These are phyloP conservation scores for Botrytis medusae DNA, from an alignment of 2,329 filamentous ascomycete species.

Conservation along the genomic window DNA sequence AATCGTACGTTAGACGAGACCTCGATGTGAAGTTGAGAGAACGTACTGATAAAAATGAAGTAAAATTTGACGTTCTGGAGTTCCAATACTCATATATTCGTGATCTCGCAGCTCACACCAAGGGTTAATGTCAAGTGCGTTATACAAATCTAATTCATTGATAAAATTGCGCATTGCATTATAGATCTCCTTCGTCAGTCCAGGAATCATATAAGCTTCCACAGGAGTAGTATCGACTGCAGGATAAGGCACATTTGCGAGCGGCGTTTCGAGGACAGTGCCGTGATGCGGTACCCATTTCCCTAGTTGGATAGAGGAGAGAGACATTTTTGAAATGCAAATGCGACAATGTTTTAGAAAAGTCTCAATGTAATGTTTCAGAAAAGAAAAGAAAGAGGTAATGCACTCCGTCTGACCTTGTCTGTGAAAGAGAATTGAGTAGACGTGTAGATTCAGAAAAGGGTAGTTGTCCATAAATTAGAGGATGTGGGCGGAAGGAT, in stretches of 20 bases:
- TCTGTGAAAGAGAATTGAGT: neutral
- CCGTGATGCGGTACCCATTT: neutral
- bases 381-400: neutral
- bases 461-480: neutral
- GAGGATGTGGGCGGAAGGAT: neutral
- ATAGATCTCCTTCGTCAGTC: neutral
- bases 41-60: conserved; percentile 9
- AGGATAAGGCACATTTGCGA: conserved; percentile 12
- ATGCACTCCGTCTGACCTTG: neutral
- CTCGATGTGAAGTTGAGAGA: no score
- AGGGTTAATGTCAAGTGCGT: neutral
- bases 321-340: conserved; percentile 10
- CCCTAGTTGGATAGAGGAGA: neutral
- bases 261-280: conserved; percentile 10
- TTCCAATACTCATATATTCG: neutral
- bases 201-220: neutral
- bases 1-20: neutral
- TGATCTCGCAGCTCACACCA: neutral
- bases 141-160: neutral
- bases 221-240: neutral
- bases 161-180: neutral
- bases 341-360: conserved; percentile 2
- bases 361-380: neutral
- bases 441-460: neutral
- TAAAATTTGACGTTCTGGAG: conserved; percentile 6